Evolutionary conservation across 1,284 basidiomycete genomes (phyloP).

Genomic region (Microbotryum lychnidis-dioicae): DNA sequence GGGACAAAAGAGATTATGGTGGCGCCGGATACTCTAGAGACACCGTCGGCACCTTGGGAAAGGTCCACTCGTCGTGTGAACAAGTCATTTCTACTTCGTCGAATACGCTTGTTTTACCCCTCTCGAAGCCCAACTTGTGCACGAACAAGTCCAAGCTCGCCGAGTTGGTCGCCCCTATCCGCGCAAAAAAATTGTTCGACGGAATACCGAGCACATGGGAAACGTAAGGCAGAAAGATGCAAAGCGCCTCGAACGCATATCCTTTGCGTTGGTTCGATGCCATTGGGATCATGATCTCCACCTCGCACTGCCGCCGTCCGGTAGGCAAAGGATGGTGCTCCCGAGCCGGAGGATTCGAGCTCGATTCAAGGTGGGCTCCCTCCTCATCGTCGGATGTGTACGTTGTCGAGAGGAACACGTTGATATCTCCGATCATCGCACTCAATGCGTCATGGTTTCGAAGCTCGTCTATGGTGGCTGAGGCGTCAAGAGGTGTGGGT

Average conservation of each 20-base stretch:
- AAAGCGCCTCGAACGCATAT: conserved; percentile 41
- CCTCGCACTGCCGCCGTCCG: conserved; percentile 53
- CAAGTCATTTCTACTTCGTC: conserved; percentile 58
- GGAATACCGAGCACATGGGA: conserved; percentile 17
- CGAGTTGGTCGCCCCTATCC: conserved; percentile 51
- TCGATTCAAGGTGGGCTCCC: conserved; percentile 44
- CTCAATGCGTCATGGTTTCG: conserved; percentile 37
- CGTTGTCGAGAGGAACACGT: conserved; percentile 64
- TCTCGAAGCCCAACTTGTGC: conserved; percentile 54
- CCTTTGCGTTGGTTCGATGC: conserved; percentile 49
- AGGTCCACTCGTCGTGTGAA: too few relatives aligned
- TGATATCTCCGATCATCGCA: conserved; percentile 85
- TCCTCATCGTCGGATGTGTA: conserved; percentile 41
- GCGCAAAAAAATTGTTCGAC: conserved; percentile 47
- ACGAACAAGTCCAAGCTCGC: conserved; percentile 56
- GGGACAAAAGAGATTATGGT: too few relatives aligned
- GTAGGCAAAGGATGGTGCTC: conserved; percentile 26
- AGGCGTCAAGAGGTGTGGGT: not conserved
- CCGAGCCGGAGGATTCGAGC: not conserved
- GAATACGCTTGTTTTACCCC: conserved; percentile 62
- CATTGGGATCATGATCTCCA: conserved; percentile 78
- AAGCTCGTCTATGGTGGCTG: conserved; percentile 30
- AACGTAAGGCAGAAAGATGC: conserved; percentile 37
- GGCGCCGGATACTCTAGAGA: too few relatives aligned
- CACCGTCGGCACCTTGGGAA: too few relatives aligned